Percentiles rank a stretch among this genome's conserved stretches.
Evolutionary conservation across 441 rosid species (phyloP).

Genomic region (Pelargonium australe): DNA sequence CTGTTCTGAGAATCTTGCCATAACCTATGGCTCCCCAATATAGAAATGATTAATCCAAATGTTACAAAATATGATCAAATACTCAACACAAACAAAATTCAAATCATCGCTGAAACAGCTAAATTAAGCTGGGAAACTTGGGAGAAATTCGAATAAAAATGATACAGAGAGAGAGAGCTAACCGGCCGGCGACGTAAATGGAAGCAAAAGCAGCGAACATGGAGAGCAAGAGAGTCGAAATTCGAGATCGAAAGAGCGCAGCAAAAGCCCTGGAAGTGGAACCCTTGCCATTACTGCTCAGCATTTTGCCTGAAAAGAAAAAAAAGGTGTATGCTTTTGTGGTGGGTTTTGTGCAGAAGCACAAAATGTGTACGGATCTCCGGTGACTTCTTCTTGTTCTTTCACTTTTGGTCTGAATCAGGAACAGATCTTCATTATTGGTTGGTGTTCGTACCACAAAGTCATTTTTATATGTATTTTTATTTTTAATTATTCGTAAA

Average conservation of each 20-base stretch:
- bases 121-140: not conserved
- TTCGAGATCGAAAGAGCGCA: conserved; percentile 15
- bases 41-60: too few species aligned
- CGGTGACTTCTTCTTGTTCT: not conserved
- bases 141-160: not conserved
- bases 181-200: conserved; percentile 28
- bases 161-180: not conserved
- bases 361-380: not conserved
- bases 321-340: not conserved
- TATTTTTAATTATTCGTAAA: too few species aligned
- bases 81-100: not conserved
- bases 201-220: conserved; percentile 26
- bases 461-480: too few species aligned
- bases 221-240: conserved; percentile 22
- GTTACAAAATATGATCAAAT: not conserved
- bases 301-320: not conserved
- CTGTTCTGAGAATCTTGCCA: conserved; percentile 28
- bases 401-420: not conserved
- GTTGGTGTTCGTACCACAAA: not conserved
- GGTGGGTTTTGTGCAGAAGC: not conserved
- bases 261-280: not conserved
- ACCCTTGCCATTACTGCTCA: not conserved
- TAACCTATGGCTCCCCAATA: conserved; percentile 9
- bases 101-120: not conserved
- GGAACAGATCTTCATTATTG: not conserved